These are phyloP conservation scores for Rhizopogon vulgaris DNA, from an alignment of 768 basidiomycete genomes.

Conservation along the genomic window DNA sequence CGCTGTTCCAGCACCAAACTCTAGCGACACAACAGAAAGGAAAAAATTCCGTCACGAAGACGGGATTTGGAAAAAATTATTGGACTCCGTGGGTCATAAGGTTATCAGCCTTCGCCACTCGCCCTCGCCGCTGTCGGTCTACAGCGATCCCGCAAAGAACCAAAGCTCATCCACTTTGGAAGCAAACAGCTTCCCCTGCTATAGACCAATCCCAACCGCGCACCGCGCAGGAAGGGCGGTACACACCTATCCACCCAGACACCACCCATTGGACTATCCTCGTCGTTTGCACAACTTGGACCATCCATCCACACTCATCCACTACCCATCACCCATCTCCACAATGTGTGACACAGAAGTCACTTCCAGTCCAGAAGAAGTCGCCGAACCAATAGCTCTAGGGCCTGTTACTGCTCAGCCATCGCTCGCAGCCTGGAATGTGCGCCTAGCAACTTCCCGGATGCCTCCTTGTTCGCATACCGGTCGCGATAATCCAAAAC, in stretches of 20 bases:
- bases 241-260: constrained; percentile 27
- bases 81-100: constrained; percentile 23
- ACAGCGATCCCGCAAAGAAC: constrained; percentile 12
- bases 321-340: constrained; percentile 15
- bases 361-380: neutral
- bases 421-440: constrained; percentile 28
- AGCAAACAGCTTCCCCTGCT: constrained; percentile 35
- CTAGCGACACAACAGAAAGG: neutral
- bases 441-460: constrained; percentile 7
- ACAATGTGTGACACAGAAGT: constrained; percentile 6
- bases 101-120: constrained; percentile 22
- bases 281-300: constrained; percentile 27
- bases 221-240: constrained; percentile 20
- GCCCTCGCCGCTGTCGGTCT: constrained; percentile 14
- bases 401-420: neutral
- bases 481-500: constrained; percentile 15
- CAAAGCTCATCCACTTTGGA: constrained; percentile 34
- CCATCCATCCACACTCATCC: constrained; percentile 17
- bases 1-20: no score
- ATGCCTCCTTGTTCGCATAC: constrained; percentile 30
- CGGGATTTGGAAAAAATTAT: constrained; percentile 24
- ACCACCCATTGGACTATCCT: constrained; percentile 28
- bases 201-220: constrained; percentile 14
- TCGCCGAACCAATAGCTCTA: neutral
- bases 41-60: constrained; percentile 17